Evolutionary conservation across 345 rosid genomes (phyloP).

Genomic region (Ceriops tagal): DNA sequence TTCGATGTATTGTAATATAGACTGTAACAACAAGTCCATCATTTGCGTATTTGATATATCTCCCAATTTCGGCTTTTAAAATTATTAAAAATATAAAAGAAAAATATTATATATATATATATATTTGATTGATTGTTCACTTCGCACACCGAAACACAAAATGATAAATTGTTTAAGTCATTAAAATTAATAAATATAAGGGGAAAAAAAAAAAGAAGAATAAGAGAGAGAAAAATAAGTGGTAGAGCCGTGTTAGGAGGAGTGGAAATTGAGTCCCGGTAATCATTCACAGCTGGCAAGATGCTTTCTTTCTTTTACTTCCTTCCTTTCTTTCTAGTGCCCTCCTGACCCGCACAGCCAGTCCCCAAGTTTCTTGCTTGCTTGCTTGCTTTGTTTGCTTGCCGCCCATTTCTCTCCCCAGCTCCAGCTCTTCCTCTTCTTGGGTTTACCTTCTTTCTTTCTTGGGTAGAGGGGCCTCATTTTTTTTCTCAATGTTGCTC

Average conservation of each 20-base stretch:
- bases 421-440: neutral
- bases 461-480: no score
- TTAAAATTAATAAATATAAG: neutral
- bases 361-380: slow-evolving; percentile 4
- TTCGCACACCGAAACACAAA: no score
- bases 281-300: slow-evolving; percentile 20
- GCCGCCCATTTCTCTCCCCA: neutral
- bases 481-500: slow-evolving; percentile 3
- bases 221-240: slow-evolving; percentile 10
- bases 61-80: no score
- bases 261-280: slow-evolving; percentile 13
- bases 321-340: neutral
- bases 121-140: no score
- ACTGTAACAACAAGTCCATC: no score
- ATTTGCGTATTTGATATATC: no score
- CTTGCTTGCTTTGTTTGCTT: neutral
- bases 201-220: neutral
- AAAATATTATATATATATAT: neutral
- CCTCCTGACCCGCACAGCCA: neutral
- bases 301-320: slow-evolving; percentile 13
- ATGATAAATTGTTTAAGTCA: no score
- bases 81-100: neutral
- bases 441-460: no score
- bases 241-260: neutral
- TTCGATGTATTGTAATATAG: no score